Conservation (phyloP, 1,284 basidiomycete species). For the Rhodotorula sp. region DNA sequence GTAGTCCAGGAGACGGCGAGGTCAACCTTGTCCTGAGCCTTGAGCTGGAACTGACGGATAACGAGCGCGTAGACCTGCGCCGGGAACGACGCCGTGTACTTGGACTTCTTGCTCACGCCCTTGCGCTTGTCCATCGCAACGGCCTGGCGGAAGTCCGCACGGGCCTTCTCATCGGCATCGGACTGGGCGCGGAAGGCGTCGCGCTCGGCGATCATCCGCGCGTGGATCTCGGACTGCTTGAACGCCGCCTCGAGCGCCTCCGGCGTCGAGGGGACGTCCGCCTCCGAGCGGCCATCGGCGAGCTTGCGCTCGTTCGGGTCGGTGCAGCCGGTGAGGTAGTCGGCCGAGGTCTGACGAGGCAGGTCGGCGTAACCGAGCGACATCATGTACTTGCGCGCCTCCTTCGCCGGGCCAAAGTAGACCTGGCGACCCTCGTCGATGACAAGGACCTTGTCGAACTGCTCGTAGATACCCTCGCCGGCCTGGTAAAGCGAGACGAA, state of each 20-base stretch:
- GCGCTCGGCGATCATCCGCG: constrained; percentile 59
- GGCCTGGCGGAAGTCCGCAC: constrained; percentile 62
- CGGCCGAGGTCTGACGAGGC: constrained; percentile 72
- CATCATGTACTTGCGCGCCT: constrained; percentile 78
- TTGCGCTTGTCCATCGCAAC: constrained; percentile 72
- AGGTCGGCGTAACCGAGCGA: constrained; percentile 51
- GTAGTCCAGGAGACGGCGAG: constrained; percentile 57
- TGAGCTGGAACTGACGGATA: constrained; percentile 70
- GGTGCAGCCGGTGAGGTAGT: constrained; percentile 73
- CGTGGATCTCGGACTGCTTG: constrained; percentile 60
- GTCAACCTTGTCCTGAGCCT: constrained; percentile 79
- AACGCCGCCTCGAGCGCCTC: constrained; percentile 72
- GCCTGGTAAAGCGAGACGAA: constrained; percentile 50
- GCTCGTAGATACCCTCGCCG: constrained; percentile 65
- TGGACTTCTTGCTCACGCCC: constrained; percentile 78
- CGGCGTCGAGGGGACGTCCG: constrained; percentile 71
- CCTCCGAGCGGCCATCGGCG: constrained; percentile 65
- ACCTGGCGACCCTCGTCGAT: constrained; percentile 81
- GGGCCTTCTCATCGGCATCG: constrained; percentile 65
- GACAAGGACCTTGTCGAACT: constrained; percentile 74
- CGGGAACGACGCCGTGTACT: constrained; percentile 79
- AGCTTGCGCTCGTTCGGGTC: constrained; percentile 85
- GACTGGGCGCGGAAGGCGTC: constrained; percentile 62
- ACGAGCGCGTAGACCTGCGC: constrained; percentile 72
- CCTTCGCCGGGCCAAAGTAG: constrained; percentile 73